Percentiles rank a stretch among this genome's conserved stretches.
Evolutionary conservation across 257 asterid species (phyloP).

Genomic region (Anisodus acutangulus): DNA sequence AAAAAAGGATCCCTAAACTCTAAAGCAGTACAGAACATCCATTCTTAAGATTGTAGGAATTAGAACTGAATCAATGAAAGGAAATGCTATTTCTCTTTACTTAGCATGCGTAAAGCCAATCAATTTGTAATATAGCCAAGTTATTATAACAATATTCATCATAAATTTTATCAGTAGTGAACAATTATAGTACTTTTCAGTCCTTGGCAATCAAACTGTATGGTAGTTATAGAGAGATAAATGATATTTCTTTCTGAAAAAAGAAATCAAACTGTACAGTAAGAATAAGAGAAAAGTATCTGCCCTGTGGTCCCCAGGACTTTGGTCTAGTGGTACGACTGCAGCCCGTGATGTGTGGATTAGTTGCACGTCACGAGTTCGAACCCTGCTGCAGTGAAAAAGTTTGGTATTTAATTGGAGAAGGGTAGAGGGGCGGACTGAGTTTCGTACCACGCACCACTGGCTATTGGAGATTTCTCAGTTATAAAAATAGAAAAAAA

Average conservation of each 20-base stretch:
- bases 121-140: not conserved
- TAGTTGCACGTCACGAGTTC: not conserved
- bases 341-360: not conserved
- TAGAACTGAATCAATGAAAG: not conserved
- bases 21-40: not conserved
- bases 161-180: not conserved
- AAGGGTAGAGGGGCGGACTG: not conserved
- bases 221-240: not conserved
- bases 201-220: not conserved
- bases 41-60: constrained; percentile 1
- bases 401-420: not conserved
- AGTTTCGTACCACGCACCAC: not conserved
- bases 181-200: not conserved
- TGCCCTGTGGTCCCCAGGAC: not conserved
- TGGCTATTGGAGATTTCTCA: not conserved
- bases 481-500: not conserved
- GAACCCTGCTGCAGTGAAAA: not conserved
- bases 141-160: not conserved
- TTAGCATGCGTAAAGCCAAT: not conserved
- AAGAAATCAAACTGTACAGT: not conserved
- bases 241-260: not conserved
- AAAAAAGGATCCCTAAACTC: not conserved
- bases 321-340: not conserved
- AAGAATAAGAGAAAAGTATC: constrained; percentile 3
- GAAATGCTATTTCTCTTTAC: not conserved